Conservation (phyloP, 2,329 filamentous ascomycete species). For the Trichoderma atroviride region DNA sequence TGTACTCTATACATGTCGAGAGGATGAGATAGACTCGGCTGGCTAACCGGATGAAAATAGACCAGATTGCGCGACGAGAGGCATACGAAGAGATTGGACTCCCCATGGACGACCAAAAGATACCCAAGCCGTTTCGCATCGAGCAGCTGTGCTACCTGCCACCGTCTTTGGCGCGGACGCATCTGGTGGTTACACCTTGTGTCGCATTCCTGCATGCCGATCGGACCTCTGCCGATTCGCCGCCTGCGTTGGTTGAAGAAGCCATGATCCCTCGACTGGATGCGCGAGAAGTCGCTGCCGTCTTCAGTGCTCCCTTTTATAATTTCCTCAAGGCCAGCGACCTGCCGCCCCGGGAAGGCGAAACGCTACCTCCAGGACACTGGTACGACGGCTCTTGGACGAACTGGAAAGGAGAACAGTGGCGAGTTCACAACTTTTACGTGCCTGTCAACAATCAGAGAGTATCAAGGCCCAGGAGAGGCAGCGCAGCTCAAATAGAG, state of each 20-base stretch:
- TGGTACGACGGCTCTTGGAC: constrained; percentile 91
- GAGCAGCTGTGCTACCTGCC: constrained; percentile 88
- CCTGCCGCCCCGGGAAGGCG: constrained; percentile 48
- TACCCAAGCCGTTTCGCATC: constrained; percentile 78
- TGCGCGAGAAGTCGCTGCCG: constrained; percentile 87
- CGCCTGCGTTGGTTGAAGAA: constrained; percentile 60
- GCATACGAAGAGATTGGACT: constrained; percentile 93
- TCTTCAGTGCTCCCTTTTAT: constrained; percentile 87
- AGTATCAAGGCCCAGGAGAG: constrained; percentile 61
- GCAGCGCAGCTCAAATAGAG: constrained; percentile 39
- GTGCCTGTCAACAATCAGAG: constrained; percentile 75
- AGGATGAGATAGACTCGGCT: background rate
- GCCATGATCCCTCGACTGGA: constrained; percentile 79
- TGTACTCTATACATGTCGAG: constrained; percentile 30
- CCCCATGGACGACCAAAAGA: constrained; percentile 66
- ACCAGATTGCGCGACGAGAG: constrained; percentile 85
- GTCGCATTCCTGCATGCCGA: constrained; percentile 75
- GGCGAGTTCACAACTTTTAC: constrained; percentile 89
- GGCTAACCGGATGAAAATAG: constrained; percentile 43
- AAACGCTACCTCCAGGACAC: constrained; percentile 53
- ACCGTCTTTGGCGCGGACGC: constrained; percentile 71
- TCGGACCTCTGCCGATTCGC: constrained; percentile 42
- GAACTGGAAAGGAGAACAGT: constrained; percentile 74
- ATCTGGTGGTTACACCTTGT: constrained; percentile 74
- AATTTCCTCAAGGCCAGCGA: constrained; percentile 72